Evolutionary conservation across 2,329 filamentous ascomycete species (phyloP).

Genomic region (Penicillium glabrum): DNA sequence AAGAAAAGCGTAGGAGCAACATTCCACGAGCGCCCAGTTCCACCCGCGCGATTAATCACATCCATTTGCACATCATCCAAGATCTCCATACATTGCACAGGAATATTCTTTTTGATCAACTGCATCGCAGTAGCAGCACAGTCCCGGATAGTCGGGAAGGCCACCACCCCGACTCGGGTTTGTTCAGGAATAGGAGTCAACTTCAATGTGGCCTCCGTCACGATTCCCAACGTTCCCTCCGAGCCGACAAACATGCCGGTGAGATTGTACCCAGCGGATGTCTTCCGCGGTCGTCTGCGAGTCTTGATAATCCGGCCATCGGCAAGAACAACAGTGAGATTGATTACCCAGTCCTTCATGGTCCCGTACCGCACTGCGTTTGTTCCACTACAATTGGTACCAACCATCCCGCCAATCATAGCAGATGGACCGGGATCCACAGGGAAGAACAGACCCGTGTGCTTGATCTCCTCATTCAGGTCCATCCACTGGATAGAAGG

Average conservation of each 20-base stretch:
- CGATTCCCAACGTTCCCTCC: conserved; percentile 69
- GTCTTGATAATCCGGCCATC: conserved; percentile 61
- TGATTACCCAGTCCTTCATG: conserved; percentile 74
- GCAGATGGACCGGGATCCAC: conserved; percentile 76
- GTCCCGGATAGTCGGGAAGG: conserved; percentile 58
- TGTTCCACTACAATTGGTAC: conserved; percentile 57
- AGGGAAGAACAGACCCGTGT: conserved; percentile 82
- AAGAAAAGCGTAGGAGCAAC: conserved; percentile 45
- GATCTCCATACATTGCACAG: conserved; percentile 65
- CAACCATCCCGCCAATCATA: conserved; percentile 61
- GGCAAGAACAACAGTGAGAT: conserved; percentile 68
- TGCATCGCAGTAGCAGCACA: conserved; percentile 64
- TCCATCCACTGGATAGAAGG: conserved; percentile 91
- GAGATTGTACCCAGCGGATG: conserved; percentile 70
- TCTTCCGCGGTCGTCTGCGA: conserved; percentile 65
- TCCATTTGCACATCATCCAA: conserved; percentile 65
- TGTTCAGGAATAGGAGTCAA: conserved; percentile 63
- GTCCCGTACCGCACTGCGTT: conserved; percentile 67
- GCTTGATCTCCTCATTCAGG: conserved; percentile 72
- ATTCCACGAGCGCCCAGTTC: conserved; percentile 52
- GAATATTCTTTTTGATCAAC: conserved; percentile 65
- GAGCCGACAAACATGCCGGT: conserved; percentile 68
- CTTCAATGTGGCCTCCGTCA: conserved; percentile 70
- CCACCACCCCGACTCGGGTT: conserved; percentile 65
- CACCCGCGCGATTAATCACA: conserved; percentile 66